These are phyloP conservation scores for Sporisorium graminicola DNA, from an alignment of 1,284 basidiomycete genomes.

Conservation along the genomic window DNA sequence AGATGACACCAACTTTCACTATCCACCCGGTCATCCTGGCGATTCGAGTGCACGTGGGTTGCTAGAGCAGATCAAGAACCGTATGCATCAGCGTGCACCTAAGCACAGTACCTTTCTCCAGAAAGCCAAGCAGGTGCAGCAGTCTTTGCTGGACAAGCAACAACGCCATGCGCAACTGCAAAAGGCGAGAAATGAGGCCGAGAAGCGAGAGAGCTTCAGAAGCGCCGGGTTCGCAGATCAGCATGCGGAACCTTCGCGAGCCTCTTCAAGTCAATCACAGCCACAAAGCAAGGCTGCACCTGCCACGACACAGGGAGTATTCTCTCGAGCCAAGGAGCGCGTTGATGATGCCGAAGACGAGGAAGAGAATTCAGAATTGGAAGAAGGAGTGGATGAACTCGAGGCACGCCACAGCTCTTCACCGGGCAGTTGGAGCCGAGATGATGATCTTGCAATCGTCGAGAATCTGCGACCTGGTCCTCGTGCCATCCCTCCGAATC, in stretches of 20 bases:
- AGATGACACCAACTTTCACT: slow-evolving; percentile 7
- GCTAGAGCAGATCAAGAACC: slow-evolving; percentile 38
- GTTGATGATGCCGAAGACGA: neutral
- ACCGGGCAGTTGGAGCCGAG: neutral
- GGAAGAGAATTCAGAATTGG: neutral
- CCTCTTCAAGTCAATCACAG: neutral
- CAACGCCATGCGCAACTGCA: slow-evolving; percentile 15
- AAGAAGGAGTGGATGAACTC: slow-evolving; percentile 4
- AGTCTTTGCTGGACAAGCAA: slow-evolving; percentile 44
- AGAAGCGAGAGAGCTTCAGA: slow-evolving; percentile 20
- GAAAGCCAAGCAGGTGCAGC: slow-evolving; percentile 42
- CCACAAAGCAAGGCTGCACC: neutral
- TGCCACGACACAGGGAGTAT: slow-evolving; percentile 10
- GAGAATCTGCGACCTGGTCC: slow-evolving; percentile 34
- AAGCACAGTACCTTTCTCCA: slow-evolving; percentile 34
- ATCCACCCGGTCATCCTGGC: slow-evolving; percentile 23
- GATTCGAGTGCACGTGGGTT: slow-evolving; percentile 24
- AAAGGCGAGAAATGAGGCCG: slow-evolving; percentile 19
- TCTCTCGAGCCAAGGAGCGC: slow-evolving; percentile 22
- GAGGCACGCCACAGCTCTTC: neutral
- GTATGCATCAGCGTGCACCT: slow-evolving; percentile 24
- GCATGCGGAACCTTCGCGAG: neutral
- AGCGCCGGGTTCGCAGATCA: slow-evolving; percentile 29
- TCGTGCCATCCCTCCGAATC: slow-evolving; percentile 24
- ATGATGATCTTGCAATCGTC: slow-evolving; percentile 32